Evolutionary conservation across 257 asterid genomes (phyloP), one percentile per base, ranked within the genome.

Genomic region (Capsicum rhomboideum): DNA sequence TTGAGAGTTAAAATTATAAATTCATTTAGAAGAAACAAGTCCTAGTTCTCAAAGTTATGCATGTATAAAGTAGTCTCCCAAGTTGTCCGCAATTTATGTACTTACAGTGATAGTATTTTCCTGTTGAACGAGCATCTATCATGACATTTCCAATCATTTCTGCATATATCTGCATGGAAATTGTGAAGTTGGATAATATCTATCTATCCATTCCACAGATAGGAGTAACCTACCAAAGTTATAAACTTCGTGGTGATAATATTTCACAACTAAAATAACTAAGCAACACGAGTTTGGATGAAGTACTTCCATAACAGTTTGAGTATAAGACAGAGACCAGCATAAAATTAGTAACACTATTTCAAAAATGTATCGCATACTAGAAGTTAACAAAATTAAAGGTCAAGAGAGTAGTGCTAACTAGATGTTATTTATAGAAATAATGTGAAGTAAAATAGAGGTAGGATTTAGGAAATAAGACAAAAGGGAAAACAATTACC

Each of bases 91-190:
- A 17, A 49, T 26, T n/a, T 68, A 6, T 72, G 67, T 59, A 87
- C 99, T 91, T 86, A 97, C 99, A 97, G 71, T 97, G 99, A 69
- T 97, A 97, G 87, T 97, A 97, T 91, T 97, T 97, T 87, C 98
- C 99, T 84, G 99, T 95, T 82, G 99, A 97, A 55, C 99, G 99
- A 50, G 99, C 99, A 91, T 97, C 99, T 52, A 93, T 82, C 97
- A 93, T 93, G 83, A 93, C 97, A 85, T 92, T 92, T 82, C 96
- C 96, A 79, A 93, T 92, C 99, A 97, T 97, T 87, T 97, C 99
- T 82, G 99, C 93, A 86, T 95, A 97, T 86, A 97, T 97, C 99
- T 97, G 92, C 84, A 87, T 84, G 75, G 28, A 55, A 77, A 59
- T 79, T 77, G 54, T 59, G 75, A 53, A 79, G 82, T 26, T 6